A percentile compares a stretch with the other conserved stretches of the same genome.
Conservation (phyloP, 495 filamentous ascomycete species). For the Neurospora africana region DNA sequence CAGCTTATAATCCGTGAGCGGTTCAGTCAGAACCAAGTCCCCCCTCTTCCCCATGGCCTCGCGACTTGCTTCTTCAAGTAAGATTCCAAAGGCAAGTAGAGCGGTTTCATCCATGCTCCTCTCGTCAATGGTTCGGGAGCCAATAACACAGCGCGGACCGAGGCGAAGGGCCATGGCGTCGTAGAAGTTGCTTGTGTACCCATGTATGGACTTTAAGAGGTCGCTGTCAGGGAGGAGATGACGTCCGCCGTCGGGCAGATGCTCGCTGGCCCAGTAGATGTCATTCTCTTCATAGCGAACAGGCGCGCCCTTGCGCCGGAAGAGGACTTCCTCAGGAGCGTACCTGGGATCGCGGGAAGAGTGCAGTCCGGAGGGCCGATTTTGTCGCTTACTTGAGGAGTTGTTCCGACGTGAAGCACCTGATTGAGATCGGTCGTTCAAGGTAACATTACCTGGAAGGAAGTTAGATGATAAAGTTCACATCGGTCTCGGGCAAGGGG, state of each 20-base stretch:
- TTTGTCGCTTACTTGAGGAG: slow-evolving; percentile 32
- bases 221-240: slow-evolving; percentile 55
- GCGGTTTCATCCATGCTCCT: slow-evolving; percentile 78
- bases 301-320: slow-evolving; percentile 51
- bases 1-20: slow-evolving; percentile 22
- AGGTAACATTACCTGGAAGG: slow-evolving; percentile 36
- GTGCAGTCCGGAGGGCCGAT: slow-evolving; percentile 36
- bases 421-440: slow-evolving; percentile 10
- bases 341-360: slow-evolving; percentile 40
- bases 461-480: not conserved
- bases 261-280: slow-evolving; percentile 51
- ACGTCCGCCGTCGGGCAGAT: slow-evolving; percentile 29
- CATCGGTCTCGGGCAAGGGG: not conserved
- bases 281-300: slow-evolving; percentile 57
- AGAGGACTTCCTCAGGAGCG: slow-evolving; percentile 67
- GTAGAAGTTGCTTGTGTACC: slow-evolving; percentile 67
- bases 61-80: slow-evolving; percentile 65
- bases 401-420: slow-evolving; percentile 2
- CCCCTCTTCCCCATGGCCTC: slow-evolving; percentile 58
- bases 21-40: slow-evolving; percentile 66
- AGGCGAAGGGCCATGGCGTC: slow-evolving; percentile 23
- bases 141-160: slow-evolving; percentile 7
- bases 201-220: slow-evolving; percentile 65
- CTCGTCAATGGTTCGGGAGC: slow-evolving; percentile 32
- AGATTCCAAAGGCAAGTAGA: slow-evolving; percentile 66